A percentile compares a stretch with the other conserved stretches of the same genome.
These are phyloP conservation scores for Nidula niveotomentosa DNA, from an alignment of 1,284 basidiomycete species.

Conservation along the genomic window DNA sequence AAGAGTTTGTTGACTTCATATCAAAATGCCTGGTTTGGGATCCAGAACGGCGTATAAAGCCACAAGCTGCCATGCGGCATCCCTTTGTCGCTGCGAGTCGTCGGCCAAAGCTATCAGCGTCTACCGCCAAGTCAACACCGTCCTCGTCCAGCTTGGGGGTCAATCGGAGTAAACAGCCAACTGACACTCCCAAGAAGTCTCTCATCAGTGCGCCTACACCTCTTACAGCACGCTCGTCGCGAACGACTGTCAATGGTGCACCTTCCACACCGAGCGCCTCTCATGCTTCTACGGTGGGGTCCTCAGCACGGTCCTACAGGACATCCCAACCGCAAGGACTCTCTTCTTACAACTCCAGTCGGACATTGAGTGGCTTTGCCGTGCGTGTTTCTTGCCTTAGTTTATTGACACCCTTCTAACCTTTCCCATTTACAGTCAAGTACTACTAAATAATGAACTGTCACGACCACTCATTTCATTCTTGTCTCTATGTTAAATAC, in stretches of 20 bases:
- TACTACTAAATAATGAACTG: too few species aligned
- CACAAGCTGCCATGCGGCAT: constrained; percentile 90
- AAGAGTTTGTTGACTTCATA: constrained; percentile 91
- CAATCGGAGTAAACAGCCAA: constrained; percentile 52
- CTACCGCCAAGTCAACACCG: constrained; percentile 42
- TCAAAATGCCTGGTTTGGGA: constrained; percentile 98
- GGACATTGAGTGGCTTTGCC: constrained; percentile 52
- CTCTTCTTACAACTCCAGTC: constrained; percentile 52
- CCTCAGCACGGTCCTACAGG: constrained; percentile 53
- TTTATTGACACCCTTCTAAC: too few species aligned
- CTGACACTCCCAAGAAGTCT: constrained; percentile 83
- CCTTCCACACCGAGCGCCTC: constrained; percentile 61
- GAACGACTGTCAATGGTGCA: constrained; percentile 50
- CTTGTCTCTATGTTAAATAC: too few species aligned
- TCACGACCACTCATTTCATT: too few species aligned
- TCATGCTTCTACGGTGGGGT: constrained; percentile 44
- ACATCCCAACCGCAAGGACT: constrained; percentile 51
- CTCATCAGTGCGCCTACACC: constrained; percentile 84
- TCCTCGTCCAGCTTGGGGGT: constrained; percentile 54
- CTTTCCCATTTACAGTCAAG: too few species aligned
- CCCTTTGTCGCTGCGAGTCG: constrained; percentile 79
- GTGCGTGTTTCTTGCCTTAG: constrained; percentile 34
- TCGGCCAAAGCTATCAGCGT: constrained; percentile 45
- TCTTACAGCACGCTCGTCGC: constrained; percentile 68
- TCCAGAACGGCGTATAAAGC: constrained; percentile 94